Evolutionary conservation across 202 grass and related monocot genomes (phyloP).

Genomic region (Setaria viridis): DNA sequence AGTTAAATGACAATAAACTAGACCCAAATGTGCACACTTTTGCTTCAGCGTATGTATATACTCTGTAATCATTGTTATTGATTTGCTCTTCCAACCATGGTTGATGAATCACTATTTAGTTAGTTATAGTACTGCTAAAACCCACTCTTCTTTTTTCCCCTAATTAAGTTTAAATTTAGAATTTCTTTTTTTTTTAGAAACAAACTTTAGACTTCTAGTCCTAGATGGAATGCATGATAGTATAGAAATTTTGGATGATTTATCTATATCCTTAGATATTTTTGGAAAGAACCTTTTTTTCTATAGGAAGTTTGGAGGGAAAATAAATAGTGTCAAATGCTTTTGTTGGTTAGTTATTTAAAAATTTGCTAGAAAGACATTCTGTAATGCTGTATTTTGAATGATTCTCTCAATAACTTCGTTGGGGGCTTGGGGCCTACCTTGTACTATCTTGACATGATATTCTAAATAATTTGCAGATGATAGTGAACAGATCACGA

Average conservation of each 20-base stretch:
- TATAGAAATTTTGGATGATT: conserved; percentile 7
- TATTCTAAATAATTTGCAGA: conserved; percentile 61
- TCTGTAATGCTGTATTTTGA: too few relatives aligned
- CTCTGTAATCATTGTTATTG: not conserved
- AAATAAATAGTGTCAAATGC: not conserved
- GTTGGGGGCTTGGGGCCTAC: not conserved
- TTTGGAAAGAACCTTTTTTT: not conserved
- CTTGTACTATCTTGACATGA: conserved; percentile 30
- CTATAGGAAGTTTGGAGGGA: not conserved
- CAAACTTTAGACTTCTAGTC: conserved; percentile 13
- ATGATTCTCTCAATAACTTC: too few relatives aligned
- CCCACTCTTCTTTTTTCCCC: not conserved
- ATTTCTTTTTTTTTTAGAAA: not conserved
- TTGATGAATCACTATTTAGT: conserved; percentile 7
- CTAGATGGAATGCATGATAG: not conserved
- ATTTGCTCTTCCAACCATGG: conserved; percentile 18
- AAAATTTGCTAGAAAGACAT: not conserved
- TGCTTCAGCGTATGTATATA: conserved; percentile 1
- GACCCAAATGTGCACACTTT: not conserved
- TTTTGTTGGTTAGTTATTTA: conserved; percentile 7
- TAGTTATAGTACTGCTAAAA: not conserved
- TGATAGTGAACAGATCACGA: conserved; percentile 93
- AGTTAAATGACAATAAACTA: not conserved
- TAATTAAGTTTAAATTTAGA: conserved; percentile 12
- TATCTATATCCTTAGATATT: conserved; percentile 23